Conservation (phyloP, 306 rosid species). For the Vigna trinervia region DNA sequence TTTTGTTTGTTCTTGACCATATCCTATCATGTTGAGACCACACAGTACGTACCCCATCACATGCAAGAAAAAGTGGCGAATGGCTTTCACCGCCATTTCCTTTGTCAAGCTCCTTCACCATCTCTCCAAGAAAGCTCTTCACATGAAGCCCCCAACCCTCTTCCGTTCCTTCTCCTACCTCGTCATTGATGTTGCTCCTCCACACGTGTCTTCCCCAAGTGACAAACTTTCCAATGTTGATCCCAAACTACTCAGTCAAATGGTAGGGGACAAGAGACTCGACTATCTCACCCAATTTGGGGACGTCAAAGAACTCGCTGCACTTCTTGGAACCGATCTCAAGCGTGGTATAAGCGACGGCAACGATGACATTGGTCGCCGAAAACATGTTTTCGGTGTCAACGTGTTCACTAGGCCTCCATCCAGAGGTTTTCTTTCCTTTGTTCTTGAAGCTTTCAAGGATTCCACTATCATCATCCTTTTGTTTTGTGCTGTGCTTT, state of each 20-base stretch:
- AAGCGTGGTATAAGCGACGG: neutral
- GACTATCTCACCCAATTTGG: neutral
- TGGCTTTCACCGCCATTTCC: neutral
- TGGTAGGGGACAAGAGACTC: neutral
- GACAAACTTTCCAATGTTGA: neutral
- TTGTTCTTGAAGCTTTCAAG: slow-evolving; percentile 2
- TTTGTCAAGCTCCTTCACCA: neutral
- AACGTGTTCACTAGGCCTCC: neutral
- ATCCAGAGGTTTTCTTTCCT: neutral
- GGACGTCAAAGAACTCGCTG: neutral
- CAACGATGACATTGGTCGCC: neutral
- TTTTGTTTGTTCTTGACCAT: neutral
- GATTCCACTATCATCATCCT: neutral
- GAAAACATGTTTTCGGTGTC: neutral
- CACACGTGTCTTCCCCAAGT: neutral
- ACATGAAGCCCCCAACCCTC: neutral
- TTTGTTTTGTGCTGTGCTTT: neutral
- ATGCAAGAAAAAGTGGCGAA: slow-evolving; percentile 20
- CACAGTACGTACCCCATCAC: neutral
- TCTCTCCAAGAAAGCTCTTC: neutral
- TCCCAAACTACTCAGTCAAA: neutral
- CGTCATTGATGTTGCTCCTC: neutral
- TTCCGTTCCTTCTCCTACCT: neutral
- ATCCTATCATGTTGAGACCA: neutral
- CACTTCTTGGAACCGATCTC: neutral